Evolutionary conservation across 192 early-diverging fungal genomes (phyloP), one percentile per base, ranked within the genome.

Genomic region (Coemansia reversa): DNA sequence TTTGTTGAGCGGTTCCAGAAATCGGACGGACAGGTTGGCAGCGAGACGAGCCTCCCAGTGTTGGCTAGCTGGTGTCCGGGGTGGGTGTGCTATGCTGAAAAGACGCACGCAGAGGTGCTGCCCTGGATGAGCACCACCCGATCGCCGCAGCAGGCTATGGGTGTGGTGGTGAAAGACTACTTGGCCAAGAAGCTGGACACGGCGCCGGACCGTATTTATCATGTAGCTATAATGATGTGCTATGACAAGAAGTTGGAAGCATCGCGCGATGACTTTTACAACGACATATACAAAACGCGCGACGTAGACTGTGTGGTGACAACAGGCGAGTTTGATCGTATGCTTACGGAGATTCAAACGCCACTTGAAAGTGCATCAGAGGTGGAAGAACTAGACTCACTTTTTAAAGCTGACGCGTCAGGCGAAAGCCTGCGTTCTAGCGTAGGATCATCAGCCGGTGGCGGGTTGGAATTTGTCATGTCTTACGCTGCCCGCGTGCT

Each of bases 191-290:
- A 86, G 60, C 76, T 92, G 18, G 84, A 82, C 18, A 51, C 84
- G 1, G 67, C 59, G 70, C 91, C 93, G 4, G 83, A 92, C 68
- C 84, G 81, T 52, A 89, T 98, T 24, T 98, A 94, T 71, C 97
- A 99, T 70, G 91, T 98, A 12, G 79, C 91, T 3, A 82, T 99
- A 24, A 98, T 98, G 97, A 95, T 95, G 30, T 99, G 97, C 76
- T 99, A 95, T 62, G 97, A 99, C 75, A 99, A 98, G 72, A 99
- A 99, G 77, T 85, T 99, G 18, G 97, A 99, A 76, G 97, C 95
- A 0, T 95, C 93, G 28, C 85, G 97, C 18, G 80, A 84, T 32
- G 94, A 98, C 66, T 98, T 99, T 69, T 93, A 91, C 82, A 84
- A 74, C 60, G 91, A 94, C 61, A 45, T 90, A 25, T 93, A 88